Evolutionary conservation across 2,329 filamentous ascomycete genomes (phyloP), one percentile per base, ranked within the genome.

Genomic region (Fusarium odoratissimum): DNA sequence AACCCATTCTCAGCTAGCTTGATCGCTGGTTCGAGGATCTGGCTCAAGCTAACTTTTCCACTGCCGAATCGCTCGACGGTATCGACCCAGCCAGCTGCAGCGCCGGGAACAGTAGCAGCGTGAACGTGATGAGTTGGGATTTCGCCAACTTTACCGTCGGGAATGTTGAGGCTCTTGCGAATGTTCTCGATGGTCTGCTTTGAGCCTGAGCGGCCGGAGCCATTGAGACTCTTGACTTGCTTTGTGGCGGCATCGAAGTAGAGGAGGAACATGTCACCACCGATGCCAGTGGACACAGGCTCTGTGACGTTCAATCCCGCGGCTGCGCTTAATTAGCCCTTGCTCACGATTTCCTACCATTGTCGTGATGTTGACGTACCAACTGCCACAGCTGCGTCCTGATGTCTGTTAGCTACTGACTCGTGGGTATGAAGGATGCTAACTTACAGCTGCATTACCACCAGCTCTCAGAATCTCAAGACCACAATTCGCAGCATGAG

Each of bases 361-460:
- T 7, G 2, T 19, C 6, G 52, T 14, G 10, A 2, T 17, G 1
- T 41, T 11, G 30, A 84, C 88, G 71, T 86, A 93, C 92, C 92
- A 69, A 97, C 94, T 46, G 96, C 96, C 8, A 98, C 94, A 13
- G 96, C 95, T n/a, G 96, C 95, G 85, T 98, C 95, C 94, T 97
- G 56, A 12, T 14, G 12, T 17, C 0, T 58, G 56, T 74, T 14
- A 78, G 58, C 2, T 17, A 33, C 46, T 23, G 16, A 1, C 1
- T 3, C 21, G 0, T 14, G 8, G 0, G 8, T 2, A 3, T 33
- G 10, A 23, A 23, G 46, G 3, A 23, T 6, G 1, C 13, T 5
- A 30, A 49, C 30, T 33, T 87, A 97, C 94, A 75, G 95, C 96
- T 70, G 94, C 95, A 85, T 98, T 99, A 60, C 96, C 96, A 64